Conservation (phyloP, 2,329 filamentous ascomycete genomes). For the Pleoardoris graminearum region DNA sequence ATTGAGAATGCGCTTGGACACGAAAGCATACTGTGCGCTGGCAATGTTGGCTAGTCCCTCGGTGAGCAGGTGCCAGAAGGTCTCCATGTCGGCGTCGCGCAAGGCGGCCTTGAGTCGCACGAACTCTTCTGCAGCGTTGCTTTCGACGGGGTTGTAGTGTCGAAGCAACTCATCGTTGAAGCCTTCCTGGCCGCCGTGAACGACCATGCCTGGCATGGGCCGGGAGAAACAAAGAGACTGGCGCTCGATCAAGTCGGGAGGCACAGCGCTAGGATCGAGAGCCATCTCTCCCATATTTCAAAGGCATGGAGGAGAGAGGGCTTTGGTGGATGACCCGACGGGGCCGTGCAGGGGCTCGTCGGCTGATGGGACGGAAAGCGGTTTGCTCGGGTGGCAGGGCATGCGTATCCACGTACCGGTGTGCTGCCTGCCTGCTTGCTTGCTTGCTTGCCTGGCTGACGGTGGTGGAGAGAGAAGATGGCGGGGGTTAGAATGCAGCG, state of each 20-base stretch:
- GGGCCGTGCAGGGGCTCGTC: constrained; percentile 2
- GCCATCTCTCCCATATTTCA: constrained; percentile 37
- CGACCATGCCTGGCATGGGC: constrained; percentile 47
- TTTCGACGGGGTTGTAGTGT: constrained; percentile 54
- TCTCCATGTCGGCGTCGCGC: constrained; percentile 56
- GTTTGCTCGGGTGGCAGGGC: not conserved
- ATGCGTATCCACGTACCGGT: too few species aligned
- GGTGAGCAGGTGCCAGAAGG: constrained; percentile 67
- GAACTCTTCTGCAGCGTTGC: constrained; percentile 63
- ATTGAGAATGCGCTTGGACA: constrained; percentile 65
- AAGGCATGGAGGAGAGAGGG: constrained; percentile 25
- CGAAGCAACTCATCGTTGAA: constrained; percentile 47
- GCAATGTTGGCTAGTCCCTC: constrained; percentile 66
- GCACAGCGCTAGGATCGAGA: constrained; percentile 29
- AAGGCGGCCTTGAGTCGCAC: constrained; percentile 62
- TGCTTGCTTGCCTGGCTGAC: constrained; percentile 1
- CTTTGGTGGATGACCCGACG: not conserved
- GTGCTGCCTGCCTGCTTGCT: constrained; percentile 19
- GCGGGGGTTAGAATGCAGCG: constrained; percentile 29
- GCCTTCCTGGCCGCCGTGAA: constrained; percentile 49
- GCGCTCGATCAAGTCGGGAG: constrained; percentile 48
- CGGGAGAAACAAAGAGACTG: constrained; percentile 49
- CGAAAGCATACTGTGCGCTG: constrained; percentile 69
- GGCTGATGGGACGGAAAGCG: not conserved
- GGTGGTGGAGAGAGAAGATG: constrained; percentile 18